phyloP scores from a whole-genome alignment of 768 basidiomycete species.

The Russula griseocarnosa region DNA sequence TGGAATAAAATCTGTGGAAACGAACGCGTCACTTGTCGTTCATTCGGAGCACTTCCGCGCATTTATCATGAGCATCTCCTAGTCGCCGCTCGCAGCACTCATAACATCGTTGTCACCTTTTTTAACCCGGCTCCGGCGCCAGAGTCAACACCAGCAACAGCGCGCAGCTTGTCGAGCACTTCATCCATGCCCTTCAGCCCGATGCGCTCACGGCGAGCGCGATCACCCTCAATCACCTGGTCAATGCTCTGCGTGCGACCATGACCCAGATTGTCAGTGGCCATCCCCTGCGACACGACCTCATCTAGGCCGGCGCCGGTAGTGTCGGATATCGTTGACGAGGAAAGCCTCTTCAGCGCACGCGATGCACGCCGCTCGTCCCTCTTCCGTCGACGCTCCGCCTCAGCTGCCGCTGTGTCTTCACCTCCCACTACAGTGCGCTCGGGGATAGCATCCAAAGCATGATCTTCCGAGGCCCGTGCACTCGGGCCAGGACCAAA shows the following conservation, averaged over 20 bases:
- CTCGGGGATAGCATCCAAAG: constrained; percentile 26
- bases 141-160: constrained; percentile 19
- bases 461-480: constrained; percentile 22
- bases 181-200: constrained; percentile 28
- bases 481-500: constrained; percentile 23
- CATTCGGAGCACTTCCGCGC: neutral
- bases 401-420: constrained; percentile 1
- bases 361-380: constrained; percentile 27
- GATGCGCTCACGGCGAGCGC: constrained; percentile 20
- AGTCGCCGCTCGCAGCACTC: constrained; percentile 11
- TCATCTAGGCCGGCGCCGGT: constrained; percentile 11
- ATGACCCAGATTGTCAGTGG: neutral
- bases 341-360: constrained; percentile 24
- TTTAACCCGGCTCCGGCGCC: neutral
- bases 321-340: constrained; percentile 7
- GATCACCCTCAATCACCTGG: constrained; percentile 27
- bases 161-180: constrained; percentile 26
- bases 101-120: neutral
- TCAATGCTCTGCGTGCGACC: constrained; percentile 25
- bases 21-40: constrained; percentile 21
- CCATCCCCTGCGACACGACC: constrained; percentile 7
- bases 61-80: constrained; percentile 14
- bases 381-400: constrained; percentile 22
- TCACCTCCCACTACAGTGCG: constrained; percentile 9
- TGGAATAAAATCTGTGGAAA: constrained; percentile 1